These are phyloP conservation scores for Triangularia setosa DNA, from an alignment of 2,329 filamentous ascomycete genomes.

Conservation along the genomic window DNA sequence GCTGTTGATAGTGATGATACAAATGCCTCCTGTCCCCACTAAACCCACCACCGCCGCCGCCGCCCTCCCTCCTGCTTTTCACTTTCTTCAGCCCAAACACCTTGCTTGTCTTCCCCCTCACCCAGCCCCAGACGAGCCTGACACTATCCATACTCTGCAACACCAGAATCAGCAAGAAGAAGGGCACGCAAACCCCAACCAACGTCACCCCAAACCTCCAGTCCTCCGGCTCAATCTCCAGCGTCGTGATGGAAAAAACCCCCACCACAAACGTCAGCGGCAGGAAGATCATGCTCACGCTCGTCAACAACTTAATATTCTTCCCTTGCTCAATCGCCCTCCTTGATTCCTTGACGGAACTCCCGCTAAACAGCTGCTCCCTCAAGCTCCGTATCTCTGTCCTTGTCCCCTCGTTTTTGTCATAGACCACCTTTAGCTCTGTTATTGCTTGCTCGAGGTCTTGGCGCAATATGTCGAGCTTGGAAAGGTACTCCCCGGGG, in stretches of 20 bases:
- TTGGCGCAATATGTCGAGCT: constrained; percentile 42
- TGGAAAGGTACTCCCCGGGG: constrained; percentile 44
- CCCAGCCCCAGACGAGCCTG: constrained; percentile 14
- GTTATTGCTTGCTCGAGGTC: constrained; percentile 51
- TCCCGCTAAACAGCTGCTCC: constrained; percentile 61
- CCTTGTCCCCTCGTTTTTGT: constrained; percentile 50
- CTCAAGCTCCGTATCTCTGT: constrained; percentile 54
- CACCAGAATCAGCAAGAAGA: constrained; percentile 44
- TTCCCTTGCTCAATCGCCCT: constrained; percentile 61
- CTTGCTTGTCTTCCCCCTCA: not conserved
- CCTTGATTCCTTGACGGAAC: constrained; percentile 57
- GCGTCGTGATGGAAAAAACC: constrained; percentile 45
- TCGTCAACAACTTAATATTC: constrained; percentile 57
- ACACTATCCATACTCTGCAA: constrained; percentile 42
- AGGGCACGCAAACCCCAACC: constrained; percentile 56
- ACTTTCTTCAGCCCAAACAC: not conserved
- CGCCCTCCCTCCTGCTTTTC: not conserved
- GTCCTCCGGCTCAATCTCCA: constrained; percentile 39
- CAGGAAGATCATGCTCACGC: constrained; percentile 59
- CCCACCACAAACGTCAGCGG: constrained; percentile 59
- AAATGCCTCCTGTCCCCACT: not conserved
- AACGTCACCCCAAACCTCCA: constrained; percentile 55
- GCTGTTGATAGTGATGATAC: not conserved
- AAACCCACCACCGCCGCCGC: not conserved
- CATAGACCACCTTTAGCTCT: constrained; percentile 44